A percentile compares a stretch with the other conserved stretches of the same genome.
phyloP scores from a whole-genome alignment of 441 rosid genomes.

The Bocquillonia castaneifolia region DNA sequence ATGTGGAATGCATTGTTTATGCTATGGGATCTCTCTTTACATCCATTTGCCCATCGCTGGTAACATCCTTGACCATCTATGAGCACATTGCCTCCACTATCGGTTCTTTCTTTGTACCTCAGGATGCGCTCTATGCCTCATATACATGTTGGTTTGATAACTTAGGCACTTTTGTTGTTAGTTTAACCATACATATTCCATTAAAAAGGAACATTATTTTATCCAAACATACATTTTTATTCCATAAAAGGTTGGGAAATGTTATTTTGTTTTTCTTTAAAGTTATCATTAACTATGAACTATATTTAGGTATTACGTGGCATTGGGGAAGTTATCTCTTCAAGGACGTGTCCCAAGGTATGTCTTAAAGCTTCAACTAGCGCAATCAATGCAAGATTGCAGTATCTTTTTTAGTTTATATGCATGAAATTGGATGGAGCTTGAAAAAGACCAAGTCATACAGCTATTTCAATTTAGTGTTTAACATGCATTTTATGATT shows the following conservation, averaged over 20 bases:
- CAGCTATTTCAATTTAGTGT: background rate
- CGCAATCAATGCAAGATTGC: background rate
- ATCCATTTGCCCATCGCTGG: conserved; percentile 91
- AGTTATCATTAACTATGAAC: conserved; percentile 10
- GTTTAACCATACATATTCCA: background rate
- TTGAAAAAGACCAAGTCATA: background rate
- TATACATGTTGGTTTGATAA: background rate
- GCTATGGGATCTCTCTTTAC: conserved; percentile 97
- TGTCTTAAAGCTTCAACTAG: background rate
- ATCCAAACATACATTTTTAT: too few species aligned
- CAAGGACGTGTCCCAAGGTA: conserved; percentile 85
- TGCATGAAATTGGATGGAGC: background rate
- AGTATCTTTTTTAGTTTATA: conserved; percentile 8
- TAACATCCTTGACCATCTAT: conserved; percentile 26
- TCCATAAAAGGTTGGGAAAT: background rate
- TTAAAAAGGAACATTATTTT: too few species aligned
- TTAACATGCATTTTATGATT: background rate
- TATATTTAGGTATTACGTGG: conserved; percentile 73
- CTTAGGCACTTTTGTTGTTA: background rate
- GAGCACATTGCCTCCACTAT: background rate
- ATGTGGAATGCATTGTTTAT: conserved; percentile 81
- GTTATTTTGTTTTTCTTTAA: background rate
- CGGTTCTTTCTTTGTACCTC: background rate
- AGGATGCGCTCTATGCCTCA: background rate
- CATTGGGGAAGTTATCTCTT: conserved; percentile 80